Conservation (phyloP, 2,329 filamentous ascomycete genomes). For the Nigrospora oryzae region DNA sequence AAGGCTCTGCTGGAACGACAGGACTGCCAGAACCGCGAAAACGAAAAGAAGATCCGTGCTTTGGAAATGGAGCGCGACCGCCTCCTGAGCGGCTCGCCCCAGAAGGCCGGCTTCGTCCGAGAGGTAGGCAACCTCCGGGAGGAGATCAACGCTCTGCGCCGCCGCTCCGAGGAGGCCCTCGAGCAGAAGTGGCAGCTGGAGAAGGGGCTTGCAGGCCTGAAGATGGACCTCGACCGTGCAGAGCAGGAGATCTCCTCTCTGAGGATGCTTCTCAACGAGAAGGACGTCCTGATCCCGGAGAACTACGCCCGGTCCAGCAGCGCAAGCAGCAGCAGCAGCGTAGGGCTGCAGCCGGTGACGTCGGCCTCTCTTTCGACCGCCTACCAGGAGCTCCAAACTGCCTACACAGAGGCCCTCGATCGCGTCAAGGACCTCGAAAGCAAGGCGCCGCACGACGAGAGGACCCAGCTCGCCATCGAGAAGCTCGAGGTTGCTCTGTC, state of each 20-base stretch:
- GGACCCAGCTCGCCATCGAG: slow-evolving; percentile 53
- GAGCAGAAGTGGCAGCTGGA: slow-evolving; percentile 96
- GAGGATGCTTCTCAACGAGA: slow-evolving; percentile 67
- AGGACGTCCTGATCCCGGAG: slow-evolving; percentile 69
- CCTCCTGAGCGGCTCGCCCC: slow-evolving; percentile 59
- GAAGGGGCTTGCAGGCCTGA: slow-evolving; percentile 77
- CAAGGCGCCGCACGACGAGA: slow-evolving; percentile 39
- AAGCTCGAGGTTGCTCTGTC: slow-evolving; percentile 62
- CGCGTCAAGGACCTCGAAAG: slow-evolving; percentile 59
- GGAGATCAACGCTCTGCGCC: slow-evolving; percentile 77
- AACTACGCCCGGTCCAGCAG: slow-evolving; percentile 38
- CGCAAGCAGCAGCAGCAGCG: slow-evolving; percentile 26
- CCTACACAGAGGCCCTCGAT: slow-evolving; percentile 57
- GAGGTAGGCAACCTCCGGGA: slow-evolving; percentile 74
- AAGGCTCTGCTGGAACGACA: slow-evolving; percentile 81
- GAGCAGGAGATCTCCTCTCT: slow-evolving; percentile 88
- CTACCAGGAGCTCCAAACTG: slow-evolving; percentile 67
- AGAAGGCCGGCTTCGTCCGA: slow-evolving; percentile 71
- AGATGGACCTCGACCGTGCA: slow-evolving; percentile 94
- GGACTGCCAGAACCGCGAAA: slow-evolving; percentile 74
- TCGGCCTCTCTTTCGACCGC: slow-evolving; percentile 66
- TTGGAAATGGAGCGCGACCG: slow-evolving; percentile 73
- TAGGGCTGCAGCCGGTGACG: slow-evolving; percentile 39
- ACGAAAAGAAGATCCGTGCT: slow-evolving; percentile 68
- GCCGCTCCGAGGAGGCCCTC: slow-evolving; percentile 84